Evolutionary conservation across 2,329 filamentous ascomycete genomes (phyloP), one percentile per base, ranked within the genome.

Genomic region (Cordyceps farinosa): DNA sequence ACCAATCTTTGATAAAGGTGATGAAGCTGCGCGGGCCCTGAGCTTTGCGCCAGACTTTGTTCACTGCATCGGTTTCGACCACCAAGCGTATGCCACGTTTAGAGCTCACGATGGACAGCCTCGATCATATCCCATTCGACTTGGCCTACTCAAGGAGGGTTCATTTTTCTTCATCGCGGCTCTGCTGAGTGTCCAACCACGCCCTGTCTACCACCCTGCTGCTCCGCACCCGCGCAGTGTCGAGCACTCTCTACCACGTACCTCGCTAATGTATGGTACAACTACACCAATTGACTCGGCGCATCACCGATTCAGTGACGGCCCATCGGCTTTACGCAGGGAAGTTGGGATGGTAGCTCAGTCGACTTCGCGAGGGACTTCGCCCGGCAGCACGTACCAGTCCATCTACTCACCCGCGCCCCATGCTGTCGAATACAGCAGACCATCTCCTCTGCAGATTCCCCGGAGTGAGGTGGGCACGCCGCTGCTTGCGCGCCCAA

Each of bases 91-190:
- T 67, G 74, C 88, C 51, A 81, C 79, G 1, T 87, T 89, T 66
- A 72, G 78, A 55, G 75, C 78, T 3, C 73, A 75, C 2, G 82
- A 86, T 58, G 82, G 84, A 22, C 82, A 84, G 64, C 75, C 76
- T 36, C 77, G 84, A 64, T 75, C 76, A 10, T 80, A 82, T 64
- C 74, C 79, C 2, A 75, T 85, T 36, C 82, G 81, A 1, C 70
- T 87, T 44, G 84, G 85, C 1, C 76, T 88, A 36, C 83, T 81
- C 13, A 88, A 86, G 68, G 81, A 82, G 65, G 83, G 84, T 4
- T 85, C 84, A 45, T 84, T 87, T 64, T 88, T 85, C 71, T 87
- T 87, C 67, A 79, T 88, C 48, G 82, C 87, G 8, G 68, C 87
- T 61, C 67, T 80, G 47, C 70, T 87, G 64, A 75, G 68, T 32